Percentiles rank a stretch among this genome's conserved stretches.
Evolutionary conservation across 1,284 basidiomycete species (phyloP).

Genomic region (Leccinum cinnamomeum): DNA sequence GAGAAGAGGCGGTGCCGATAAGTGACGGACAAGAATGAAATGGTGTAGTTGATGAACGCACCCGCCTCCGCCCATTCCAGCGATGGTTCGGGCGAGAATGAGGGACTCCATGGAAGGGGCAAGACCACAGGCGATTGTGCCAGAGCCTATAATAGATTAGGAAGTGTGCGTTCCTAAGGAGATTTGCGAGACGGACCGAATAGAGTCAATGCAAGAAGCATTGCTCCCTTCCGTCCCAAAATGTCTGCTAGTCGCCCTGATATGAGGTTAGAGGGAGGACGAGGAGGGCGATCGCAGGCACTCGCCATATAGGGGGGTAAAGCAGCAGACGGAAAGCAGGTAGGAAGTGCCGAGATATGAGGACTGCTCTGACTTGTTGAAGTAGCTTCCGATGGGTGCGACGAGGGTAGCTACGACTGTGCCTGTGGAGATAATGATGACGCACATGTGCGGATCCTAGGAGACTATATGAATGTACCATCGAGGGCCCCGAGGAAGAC

Average conservation of each 20-base stretch:
- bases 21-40: constrained; percentile 66
- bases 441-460: background rate
- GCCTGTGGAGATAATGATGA: constrained; percentile 40
- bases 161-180: constrained; percentile 15
- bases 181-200: constrained; percentile 58
- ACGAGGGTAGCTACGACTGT: constrained; percentile 79
- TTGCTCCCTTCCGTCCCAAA: constrained; percentile 80
- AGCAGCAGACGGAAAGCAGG: constrained; percentile 86
- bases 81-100: constrained; percentile 78
- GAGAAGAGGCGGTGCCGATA: constrained; percentile 3
- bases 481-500: constrained; percentile 83
- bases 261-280: constrained; percentile 26
- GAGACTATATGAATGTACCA: constrained; percentile 40
- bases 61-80: constrained; percentile 91
- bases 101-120: constrained; percentile 82
- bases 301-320: constrained; percentile 85
- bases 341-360: constrained; percentile 89
- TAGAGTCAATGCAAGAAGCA: constrained; percentile 76
- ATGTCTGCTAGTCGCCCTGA: constrained; percentile 85
- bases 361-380: constrained; percentile 74
- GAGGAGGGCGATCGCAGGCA: constrained; percentile 19
- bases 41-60: constrained; percentile 74
- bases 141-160: constrained; percentile 54
- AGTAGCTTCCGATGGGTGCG: constrained; percentile 77
- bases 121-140: constrained; percentile 80